Base-by-base conservation (phyloP, 495 filamentous ascomycete genomes). In the Tuber brumale region DNA sequence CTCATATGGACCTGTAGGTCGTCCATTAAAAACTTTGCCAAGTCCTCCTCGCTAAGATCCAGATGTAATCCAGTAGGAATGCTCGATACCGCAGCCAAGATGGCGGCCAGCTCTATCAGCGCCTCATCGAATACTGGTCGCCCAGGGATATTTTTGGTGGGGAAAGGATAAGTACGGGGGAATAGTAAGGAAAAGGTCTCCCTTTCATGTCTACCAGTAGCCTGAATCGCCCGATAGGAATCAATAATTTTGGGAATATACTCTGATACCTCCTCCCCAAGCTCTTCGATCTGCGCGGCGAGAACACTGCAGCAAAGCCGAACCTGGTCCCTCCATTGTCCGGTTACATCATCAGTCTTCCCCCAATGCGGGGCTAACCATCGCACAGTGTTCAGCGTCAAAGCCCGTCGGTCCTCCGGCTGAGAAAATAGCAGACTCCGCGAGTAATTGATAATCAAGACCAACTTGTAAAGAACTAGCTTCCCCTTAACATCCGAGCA, bases 331-430 rank as follows among this genome's bases (percentile, higher is more conserved):
- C 90, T 92, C 88, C 93, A 99, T 82, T 96, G 94, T 18, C 92
- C 89, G 7, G 90, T 94, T 2, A 95, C 90, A 45, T 89, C 86
- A 1, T 88, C 86, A 10, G 87, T 89, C 72, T 88, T 89, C 45
- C 95, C 95, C 95, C 95, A 99, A 84, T 98, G 93, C 12, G 95
- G 95, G 3, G 90, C 92, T 79, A 99, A 88, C 95, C 95, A 99
- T 78, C 91, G 86, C 48, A 94, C 89, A 31, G 93, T 97, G 81
- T 94, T 95, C 57, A 90, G 88, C 75, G 91, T 91, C 72, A 97
- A 85, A 37, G 88, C 89, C 43, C 88, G 87, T 74, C 91, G 88
- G 77, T 94, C 90, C 75, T 94, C 91, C 0, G 90, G 89, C 14
- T 91, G 86, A 51, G 91, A 87, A 85, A 98, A 97, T 31, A 97